Conservation (phyloP, 176 grass and related monocot species). For the Cocos nucifera region DNA sequence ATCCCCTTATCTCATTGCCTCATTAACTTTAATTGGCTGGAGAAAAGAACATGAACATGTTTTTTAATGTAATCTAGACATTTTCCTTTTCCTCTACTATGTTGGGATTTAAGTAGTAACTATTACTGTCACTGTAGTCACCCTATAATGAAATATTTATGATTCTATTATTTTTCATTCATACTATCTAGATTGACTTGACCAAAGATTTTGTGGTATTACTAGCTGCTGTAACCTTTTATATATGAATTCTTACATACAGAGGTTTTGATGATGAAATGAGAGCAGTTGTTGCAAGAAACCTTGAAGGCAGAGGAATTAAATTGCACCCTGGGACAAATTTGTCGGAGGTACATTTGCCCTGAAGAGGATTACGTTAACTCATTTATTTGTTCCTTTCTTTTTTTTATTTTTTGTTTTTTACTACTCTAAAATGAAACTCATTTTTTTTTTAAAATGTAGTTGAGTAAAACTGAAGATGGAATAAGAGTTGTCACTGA, state of each 20-base stretch:
- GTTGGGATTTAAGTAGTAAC: no score
- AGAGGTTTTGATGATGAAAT: conserved; percentile 99
- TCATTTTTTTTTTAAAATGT: conserved; percentile 14
- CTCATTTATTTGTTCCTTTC: background rate
- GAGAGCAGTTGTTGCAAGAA: conserved; percentile 76
- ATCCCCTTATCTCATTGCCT: no score
- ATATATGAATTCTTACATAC: background rate
- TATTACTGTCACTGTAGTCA: no score
- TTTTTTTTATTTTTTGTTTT: background rate
- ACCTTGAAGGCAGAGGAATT: conserved; percentile 87
- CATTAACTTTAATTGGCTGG: no score
- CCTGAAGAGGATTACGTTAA: background rate
- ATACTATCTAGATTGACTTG: no score
- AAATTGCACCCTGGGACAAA: conserved; percentile 61
- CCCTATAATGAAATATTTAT: no score
- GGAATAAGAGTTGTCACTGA: conserved; percentile 80
- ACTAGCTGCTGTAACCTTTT: background rate
- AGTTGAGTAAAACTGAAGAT: conserved; percentile 72
- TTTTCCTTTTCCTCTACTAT: no score
- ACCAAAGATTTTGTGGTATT: background rate
- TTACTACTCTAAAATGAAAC: background rate
- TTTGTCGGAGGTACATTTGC: conserved; percentile 54
- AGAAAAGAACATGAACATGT: no score
- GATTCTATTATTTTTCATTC: no score
- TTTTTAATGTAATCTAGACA: no score